Evolutionary conservation across 1,284 basidiomycete species (phyloP).

Genomic region (Anthracocystis walkeri): DNA sequence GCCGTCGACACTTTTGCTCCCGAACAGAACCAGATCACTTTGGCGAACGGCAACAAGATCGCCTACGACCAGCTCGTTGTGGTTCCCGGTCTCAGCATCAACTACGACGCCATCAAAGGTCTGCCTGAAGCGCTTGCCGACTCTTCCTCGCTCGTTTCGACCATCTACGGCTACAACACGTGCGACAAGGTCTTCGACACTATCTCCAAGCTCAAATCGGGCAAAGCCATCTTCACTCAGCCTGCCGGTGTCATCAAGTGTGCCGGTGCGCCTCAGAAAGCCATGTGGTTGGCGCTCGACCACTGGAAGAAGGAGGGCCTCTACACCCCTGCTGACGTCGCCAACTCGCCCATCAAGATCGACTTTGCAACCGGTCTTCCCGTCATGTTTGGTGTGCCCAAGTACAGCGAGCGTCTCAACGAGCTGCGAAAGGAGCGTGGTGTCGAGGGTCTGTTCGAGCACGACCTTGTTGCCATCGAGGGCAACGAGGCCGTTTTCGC

Average conservation of each 20-base stretch:
- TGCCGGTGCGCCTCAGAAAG: slow-evolving; percentile 78
- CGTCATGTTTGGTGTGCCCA: slow-evolving; percentile 85
- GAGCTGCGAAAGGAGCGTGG: slow-evolving; percentile 82
- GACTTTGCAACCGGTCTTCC: slow-evolving; percentile 90
- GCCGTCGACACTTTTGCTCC: slow-evolving; percentile 82
- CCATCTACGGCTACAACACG: slow-evolving; percentile 79
- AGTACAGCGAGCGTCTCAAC: slow-evolving; percentile 89
- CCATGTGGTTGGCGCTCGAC: slow-evolving; percentile 67
- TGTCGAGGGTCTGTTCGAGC: slow-evolving; percentile 82
- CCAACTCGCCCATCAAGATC: slow-evolving; percentile 73
- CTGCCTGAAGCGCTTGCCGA: slow-evolving; percentile 82
- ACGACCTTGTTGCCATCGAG: slow-evolving; percentile 82
- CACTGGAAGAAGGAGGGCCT: slow-evolving; percentile 60
- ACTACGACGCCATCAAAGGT: slow-evolving; percentile 79
- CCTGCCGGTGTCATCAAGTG: slow-evolving; percentile 95
- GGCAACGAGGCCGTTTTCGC: slow-evolving; percentile 81
- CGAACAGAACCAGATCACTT: slow-evolving; percentile 78
- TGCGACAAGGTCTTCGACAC: slow-evolving; percentile 60
- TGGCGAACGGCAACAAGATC: slow-evolving; percentile 77
- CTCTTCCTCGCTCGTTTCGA: slow-evolving; percentile 83
- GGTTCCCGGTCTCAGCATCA: slow-evolving; percentile 87
- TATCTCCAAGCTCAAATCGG: slow-evolving; percentile 77
- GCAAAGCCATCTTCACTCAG: slow-evolving; percentile 93
- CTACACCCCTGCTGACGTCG: slow-evolving; percentile 57
- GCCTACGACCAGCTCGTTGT: slow-evolving; percentile 90